Percentiles rank a stretch among this genome's conserved stretches.
Conservation (phyloP, 202 grass and related monocot genomes). For the Brachypodium distachyon region DNA sequence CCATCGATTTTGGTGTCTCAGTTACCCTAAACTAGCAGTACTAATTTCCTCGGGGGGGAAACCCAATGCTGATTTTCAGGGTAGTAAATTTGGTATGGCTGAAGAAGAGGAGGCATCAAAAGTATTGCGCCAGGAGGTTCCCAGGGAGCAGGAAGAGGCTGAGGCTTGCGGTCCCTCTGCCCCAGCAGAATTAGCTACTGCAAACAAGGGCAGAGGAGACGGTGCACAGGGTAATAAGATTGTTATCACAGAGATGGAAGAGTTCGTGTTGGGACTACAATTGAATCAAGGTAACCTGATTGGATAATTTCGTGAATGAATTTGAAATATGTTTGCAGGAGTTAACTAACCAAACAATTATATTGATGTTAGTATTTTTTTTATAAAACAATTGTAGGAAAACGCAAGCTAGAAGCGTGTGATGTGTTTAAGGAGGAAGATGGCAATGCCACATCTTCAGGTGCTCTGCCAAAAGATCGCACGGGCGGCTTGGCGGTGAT, state of each 20-base stretch:
- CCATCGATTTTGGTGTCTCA: background rate
- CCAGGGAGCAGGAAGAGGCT: constrained; percentile 42
- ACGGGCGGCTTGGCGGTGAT: background rate
- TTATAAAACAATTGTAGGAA: too few species aligned
- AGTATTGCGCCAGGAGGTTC: constrained; percentile 42
- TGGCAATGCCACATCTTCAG: constrained; percentile 3
- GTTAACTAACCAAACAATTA: background rate
- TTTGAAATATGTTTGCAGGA: background rate
- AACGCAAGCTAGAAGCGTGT: constrained; percentile 29
- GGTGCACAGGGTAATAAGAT: constrained; percentile 51
- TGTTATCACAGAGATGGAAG: constrained; percentile 86
- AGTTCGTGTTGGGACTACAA: constrained; percentile 70
- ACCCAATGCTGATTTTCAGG: background rate
- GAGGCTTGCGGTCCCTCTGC: constrained; percentile 30
- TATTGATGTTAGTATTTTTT: constrained; percentile 1
- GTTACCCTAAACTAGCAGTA: background rate
- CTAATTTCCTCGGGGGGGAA: background rate
- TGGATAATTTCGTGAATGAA: background rate
- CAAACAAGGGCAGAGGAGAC: constrained; percentile 42
- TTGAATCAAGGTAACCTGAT: constrained; percentile 49
- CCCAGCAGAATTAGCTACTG: constrained; percentile 31
- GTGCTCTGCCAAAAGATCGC: constrained; percentile 25
- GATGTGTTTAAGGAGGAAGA: constrained; percentile 70
- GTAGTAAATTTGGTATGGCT: background rate
- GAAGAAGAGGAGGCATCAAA: constrained; percentile 54